Percentiles rank a stretch among this genome's conserved stretches.
These are phyloP conservation scores for Hymenoscyphus occultus DNA, from an alignment of 2,329 filamentous ascomycete genomes.

Conservation along the genomic window DNA sequence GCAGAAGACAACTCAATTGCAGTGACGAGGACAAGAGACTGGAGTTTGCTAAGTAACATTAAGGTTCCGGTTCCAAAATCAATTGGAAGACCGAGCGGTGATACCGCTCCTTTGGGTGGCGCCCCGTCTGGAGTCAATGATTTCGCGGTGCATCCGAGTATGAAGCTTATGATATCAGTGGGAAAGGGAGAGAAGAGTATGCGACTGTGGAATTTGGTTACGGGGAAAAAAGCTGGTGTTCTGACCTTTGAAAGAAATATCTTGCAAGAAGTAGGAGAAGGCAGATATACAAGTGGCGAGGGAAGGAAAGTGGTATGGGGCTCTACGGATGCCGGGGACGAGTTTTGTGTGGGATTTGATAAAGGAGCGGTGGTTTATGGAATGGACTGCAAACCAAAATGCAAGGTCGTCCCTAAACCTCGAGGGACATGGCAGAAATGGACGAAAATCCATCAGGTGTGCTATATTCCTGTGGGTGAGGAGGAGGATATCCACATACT, in stretches of 20 bases:
- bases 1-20: constrained; percentile 90
- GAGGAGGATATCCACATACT: constrained; percentile 56
- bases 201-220: constrained; percentile 94
- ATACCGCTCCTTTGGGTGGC: constrained; percentile 79
- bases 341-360: constrained; percentile 89
- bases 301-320: constrained; percentile 82
- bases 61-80: constrained; percentile 84
- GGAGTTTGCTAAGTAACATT: constrained; percentile 82
- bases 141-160: constrained; percentile 91
- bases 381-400: constrained; percentile 80
- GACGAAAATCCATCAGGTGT: constrained; percentile 81
- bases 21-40: constrained; percentile 83
- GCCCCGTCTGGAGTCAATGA: constrained; percentile 88
- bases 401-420: constrained; percentile 62
- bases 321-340: constrained; percentile 66
- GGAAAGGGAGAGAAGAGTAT: constrained; percentile 87
- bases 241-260: constrained; percentile 77
- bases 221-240: constrained; percentile 91
- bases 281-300: constrained; percentile 74
- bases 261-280: constrained; percentile 72
- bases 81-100: constrained; percentile 77
- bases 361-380: constrained; percentile 81
- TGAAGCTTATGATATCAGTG: constrained; percentile 95
- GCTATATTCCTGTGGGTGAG: constrained; percentile 59
- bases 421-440: constrained; percentile 37